Conservation (phyloP, 1,139 yeast species). For the Kurtzmaniella quercitrusa region DNA sequence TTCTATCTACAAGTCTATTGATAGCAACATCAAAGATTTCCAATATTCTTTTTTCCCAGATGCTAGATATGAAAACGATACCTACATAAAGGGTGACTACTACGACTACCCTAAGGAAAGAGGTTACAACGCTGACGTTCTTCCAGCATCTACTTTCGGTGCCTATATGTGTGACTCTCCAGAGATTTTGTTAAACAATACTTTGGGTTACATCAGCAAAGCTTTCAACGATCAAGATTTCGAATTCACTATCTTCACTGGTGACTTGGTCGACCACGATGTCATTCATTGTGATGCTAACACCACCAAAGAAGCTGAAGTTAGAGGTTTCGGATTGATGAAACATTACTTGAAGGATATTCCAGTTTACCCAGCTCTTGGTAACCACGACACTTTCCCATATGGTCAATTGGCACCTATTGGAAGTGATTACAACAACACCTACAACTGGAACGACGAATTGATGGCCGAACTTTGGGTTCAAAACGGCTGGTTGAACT, state of each 20-base stretch:
- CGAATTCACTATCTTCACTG: constrained; percentile 65
- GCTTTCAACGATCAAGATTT: constrained; percentile 33
- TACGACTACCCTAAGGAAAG: constrained; percentile 33
- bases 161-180: constrained; percentile 64
- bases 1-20: constrained; percentile 15
- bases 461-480: constrained; percentile 59
- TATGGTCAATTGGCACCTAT: constrained; percentile 64
- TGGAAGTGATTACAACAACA: constrained; percentile 30
- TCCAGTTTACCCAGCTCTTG: constrained; percentile 63
- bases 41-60: constrained; percentile 26
- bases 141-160: constrained; percentile 61
- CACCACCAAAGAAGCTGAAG: constrained; percentile 52
- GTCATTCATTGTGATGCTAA: constrained; percentile 42
- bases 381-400: constrained; percentile 74
- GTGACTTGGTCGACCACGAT: constrained; percentile 66
- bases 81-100: constrained; percentile 38
- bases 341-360: constrained; percentile 50
- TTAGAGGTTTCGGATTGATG: constrained; percentile 46
- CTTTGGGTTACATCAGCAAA: constrained; percentile 43
- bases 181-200: constrained; percentile 51
- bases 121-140: constrained; percentile 38
- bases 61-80: constrained; percentile 31
- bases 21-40: constrained; percentile 14
- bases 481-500: constrained; percentile 35
- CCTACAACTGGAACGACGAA: constrained; percentile 58